phyloP scores from a whole-genome alignment of 225 moss, liverwort and hornwort genomes.

The Climacium dendroides region DNA sequence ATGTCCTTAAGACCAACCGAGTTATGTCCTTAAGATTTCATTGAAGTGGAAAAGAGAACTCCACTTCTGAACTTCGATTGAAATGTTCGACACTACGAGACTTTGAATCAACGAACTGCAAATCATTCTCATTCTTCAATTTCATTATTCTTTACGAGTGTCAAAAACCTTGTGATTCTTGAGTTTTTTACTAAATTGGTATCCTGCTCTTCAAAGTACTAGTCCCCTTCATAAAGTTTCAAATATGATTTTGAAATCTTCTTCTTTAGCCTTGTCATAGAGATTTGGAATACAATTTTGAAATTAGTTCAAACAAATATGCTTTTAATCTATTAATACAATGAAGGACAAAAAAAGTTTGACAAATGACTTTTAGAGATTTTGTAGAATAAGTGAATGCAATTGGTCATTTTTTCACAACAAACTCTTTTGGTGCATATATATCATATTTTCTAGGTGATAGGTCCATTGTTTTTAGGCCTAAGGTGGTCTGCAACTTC shows the following conservation, averaged over 20 bases:
- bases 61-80: neutral
- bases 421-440: neutral
- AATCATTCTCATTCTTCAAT: neutral
- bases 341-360: neutral
- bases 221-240: neutral
- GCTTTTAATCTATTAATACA: accelerated
- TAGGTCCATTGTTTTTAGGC: neutral
- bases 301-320: neutral
- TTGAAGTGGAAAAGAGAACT: neutral
- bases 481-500: accelerated
- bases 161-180: neutral
- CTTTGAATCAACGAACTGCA: neutral
- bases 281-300: neutral
- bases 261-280: neutral
- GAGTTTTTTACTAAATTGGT: neutral
- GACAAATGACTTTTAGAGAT: neutral
- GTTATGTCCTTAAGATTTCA: neutral
- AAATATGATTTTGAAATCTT: neutral
- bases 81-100: neutral
- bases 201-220: too few relatives aligned
- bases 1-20: too few relatives aligned
- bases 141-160: neutral
- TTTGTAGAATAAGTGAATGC: neutral
- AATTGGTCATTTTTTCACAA: neutral
- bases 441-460: neutral